A percentile compares a stretch with the other conserved stretches of the same genome.
Conservation (phyloP, 371 early-diverging fungal species). For the Mucor plumbeus region DNA sequence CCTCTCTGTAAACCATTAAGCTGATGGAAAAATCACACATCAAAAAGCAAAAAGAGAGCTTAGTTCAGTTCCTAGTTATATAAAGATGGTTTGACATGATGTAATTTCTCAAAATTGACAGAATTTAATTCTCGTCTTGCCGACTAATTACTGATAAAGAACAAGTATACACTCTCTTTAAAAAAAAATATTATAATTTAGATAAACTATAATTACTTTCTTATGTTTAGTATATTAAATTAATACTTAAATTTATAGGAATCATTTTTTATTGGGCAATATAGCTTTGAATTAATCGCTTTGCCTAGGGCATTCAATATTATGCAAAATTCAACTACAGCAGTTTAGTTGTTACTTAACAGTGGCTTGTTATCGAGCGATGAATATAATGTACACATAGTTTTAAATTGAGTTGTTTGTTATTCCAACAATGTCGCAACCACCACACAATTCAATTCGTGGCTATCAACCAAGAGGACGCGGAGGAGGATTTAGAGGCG, state of each 20-base stretch:
- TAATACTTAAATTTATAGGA: too few species aligned
- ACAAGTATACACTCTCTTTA: too few species aligned
- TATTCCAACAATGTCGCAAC: not conserved
- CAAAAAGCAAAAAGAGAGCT: not conserved
- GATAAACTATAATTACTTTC: too few species aligned
- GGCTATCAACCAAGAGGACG: conserved; percentile 9
- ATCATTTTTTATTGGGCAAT: too few species aligned
- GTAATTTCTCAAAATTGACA: not conserved
- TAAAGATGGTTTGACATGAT: not conserved
- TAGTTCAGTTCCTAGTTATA: not conserved
- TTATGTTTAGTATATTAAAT: too few species aligned
- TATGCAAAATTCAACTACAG: not conserved
- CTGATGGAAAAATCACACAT: not conserved
- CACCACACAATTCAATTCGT: not conserved
- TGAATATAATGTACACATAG: not conserved
- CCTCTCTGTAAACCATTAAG: conserved; percentile 1
- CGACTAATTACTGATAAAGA: too few species aligned
- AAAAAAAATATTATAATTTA: too few species aligned
- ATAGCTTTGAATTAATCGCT: too few species aligned
- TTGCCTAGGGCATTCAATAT: not conserved
- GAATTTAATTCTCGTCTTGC: too few species aligned
- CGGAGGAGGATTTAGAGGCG: conserved; percentile 18
- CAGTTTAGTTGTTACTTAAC: not conserved
- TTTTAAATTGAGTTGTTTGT: not conserved
- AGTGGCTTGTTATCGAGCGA: not conserved